A percentile compares a stretch with the other conserved stretches of the same genome.
Conservation (phyloP, 495 filamentous ascomycete species). For the Xylaria flabelliformis region DNA sequence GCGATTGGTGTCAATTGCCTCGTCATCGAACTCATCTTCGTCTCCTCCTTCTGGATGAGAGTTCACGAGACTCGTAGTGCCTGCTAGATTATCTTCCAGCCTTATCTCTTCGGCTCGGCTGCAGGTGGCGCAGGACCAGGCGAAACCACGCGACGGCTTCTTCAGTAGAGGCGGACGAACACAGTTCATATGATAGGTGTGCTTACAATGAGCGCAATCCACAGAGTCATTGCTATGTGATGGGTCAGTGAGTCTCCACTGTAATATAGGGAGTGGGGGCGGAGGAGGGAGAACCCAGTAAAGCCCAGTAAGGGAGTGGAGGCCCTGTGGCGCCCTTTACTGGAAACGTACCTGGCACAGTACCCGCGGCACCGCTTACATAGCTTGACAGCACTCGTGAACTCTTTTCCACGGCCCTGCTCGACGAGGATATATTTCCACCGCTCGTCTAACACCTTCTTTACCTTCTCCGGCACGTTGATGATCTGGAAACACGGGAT, state of each 20-base stretch:
- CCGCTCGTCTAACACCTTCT: constrained; percentile 90
- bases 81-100: constrained; percentile 71
- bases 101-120: constrained; percentile 92
- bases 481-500: constrained; percentile 91
- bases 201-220: constrained; percentile 91
- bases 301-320: constrained; percentile 18
- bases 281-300: constrained; percentile 14
- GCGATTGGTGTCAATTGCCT: constrained; percentile 63
- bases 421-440: constrained; percentile 97
- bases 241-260: constrained; percentile 15
- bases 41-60: constrained; percentile 67
- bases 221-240: constrained; percentile 82
- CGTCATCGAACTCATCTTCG: constrained; percentile 81
- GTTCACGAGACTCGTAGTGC: constrained; percentile 72
- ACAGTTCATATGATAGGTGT: constrained; percentile 98
- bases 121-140: constrained; percentile 96
- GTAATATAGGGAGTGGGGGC: constrained; percentile 21
- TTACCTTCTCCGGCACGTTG: constrained; percentile 93
- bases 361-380: constrained; percentile 91
- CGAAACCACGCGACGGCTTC: constrained; percentile 97
- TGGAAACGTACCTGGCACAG: constrained; percentile 78
- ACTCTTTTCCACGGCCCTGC: constrained; percentile 86
- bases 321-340: constrained; percentile 25
- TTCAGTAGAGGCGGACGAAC: constrained; percentile 91
- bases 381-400: constrained; percentile 93